A percentile compares a stretch with the other conserved stretches of the same genome.
Conservation (phyloP, 768 basidiomycete genomes). For the Postia placenta region DNA sequence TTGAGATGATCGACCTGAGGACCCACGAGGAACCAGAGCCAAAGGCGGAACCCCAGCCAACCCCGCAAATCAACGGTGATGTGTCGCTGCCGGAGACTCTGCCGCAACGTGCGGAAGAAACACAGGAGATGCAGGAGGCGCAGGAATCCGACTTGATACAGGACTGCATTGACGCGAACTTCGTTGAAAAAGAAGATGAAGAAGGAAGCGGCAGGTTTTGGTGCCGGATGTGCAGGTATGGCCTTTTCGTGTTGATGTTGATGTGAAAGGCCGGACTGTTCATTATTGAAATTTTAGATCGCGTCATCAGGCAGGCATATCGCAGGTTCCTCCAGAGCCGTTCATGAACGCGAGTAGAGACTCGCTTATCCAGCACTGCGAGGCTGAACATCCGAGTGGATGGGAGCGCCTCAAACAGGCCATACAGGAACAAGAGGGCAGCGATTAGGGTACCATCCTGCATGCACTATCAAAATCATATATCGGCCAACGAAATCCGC, state of each 20-base stretch:
- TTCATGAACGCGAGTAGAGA: slow-evolving; percentile 35
- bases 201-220: slow-evolving; percentile 24
- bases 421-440: slow-evolving; percentile 2
- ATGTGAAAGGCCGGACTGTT: too few species aligned
- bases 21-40: background rate
- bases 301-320: slow-evolving; percentile 28
- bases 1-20: slow-evolving; percentile 10
- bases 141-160: slow-evolving; percentile 33
- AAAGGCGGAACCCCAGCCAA: background rate
- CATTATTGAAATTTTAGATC: slow-evolving; percentile 20
- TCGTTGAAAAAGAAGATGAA: slow-evolving; percentile 26
- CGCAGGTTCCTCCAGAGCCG: slow-evolving; percentile 26
- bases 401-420: slow-evolving; percentile 32
- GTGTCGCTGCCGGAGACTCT: background rate
- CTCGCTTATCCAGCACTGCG: slow-evolving; percentile 42
- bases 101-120: background rate
- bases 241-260: slow-evolving; percentile 12
- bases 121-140: slow-evolving; percentile 17
- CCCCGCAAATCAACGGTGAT: background rate
- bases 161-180: slow-evolving; percentile 34
- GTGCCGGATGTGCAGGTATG: slow-evolving; percentile 52
- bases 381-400: slow-evolving; percentile 39
- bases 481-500: too few species aligned
- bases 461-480: too few species aligned
- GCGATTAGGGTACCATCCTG: background rate